Base-by-base conservation (phyloP, 495 filamentous ascomycete species). In the Penicillium steckii region DNA sequence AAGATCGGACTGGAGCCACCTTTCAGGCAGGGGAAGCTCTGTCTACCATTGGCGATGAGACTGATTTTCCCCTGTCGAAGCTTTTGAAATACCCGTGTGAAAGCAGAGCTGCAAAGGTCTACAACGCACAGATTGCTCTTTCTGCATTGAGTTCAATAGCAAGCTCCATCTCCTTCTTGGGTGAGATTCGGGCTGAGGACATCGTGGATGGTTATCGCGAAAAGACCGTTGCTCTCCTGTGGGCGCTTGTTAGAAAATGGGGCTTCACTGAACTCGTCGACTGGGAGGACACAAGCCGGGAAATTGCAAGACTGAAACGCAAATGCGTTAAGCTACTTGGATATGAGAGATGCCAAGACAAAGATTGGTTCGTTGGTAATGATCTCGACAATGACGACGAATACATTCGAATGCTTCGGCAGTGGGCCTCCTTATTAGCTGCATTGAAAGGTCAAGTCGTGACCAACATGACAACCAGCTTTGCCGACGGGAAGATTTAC, bases 161-260 rank as follows among this genome's bases (percentile, higher is more conserved):
- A 13, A 72, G 73, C 3, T 62, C 72, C 8, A 59, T 53, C 2
- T 32, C 49, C 3, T 62, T 76, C 23, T 50, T 74, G 15, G 54
- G 66, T 18, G 61, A 67, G n/a, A 57, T 84, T 17, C 72, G 65
- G 17, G 73, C 85, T 1, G 80, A 83, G 38, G 83, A 88, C 35
- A 82, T 87, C 33, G 80, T 87, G 5, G 79, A 88, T 56, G 85
- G 85, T 5, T 79, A 85, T 52, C 78, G 85, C 24, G 85, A 88
- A 57, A 87, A 81, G 65, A 87, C 85, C 2, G 71, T 87, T 17
- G 74, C 75, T 1, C 70, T 88, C 15, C 67, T 88, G 9, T 87
- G 83, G 85, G 68, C 71, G 13, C 68, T 88, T 26, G 77, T 88
- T 25, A 76, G 79, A 24, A 75, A 76, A 58, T 79, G 77, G 70